These are phyloP conservation scores for Neurospora crassa DNA, from an alignment of 2,329 filamentous ascomycete genomes.

Conservation along the genomic window DNA sequence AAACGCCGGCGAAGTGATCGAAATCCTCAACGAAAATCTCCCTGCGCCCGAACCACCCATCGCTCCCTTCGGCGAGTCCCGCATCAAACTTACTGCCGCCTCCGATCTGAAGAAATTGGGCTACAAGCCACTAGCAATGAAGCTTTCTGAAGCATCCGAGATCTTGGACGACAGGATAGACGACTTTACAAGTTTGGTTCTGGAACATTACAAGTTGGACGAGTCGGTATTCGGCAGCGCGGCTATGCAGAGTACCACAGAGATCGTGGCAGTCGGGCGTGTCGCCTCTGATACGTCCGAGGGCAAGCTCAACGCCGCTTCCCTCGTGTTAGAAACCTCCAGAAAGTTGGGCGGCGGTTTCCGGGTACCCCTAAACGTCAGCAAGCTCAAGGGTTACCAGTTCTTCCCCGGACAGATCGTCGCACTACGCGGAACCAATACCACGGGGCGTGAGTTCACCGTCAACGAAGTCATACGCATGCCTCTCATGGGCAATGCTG, in stretches of 20 bases:
- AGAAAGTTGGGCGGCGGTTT: conserved; percentile 73
- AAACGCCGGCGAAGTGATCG: conserved; percentile 72
- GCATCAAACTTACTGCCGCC: conserved; percentile 75
- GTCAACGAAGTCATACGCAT: conserved; percentile 67
- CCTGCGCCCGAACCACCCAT: conserved; percentile 57
- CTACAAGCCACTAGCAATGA: conserved; percentile 93
- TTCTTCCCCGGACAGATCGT: conserved; percentile 96
- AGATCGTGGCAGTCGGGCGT: conserved; percentile 82
- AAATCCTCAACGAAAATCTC: conserved; percentile 74
- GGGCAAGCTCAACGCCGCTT: conserved; percentile 76
- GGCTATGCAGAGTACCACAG: conserved; percentile 70
- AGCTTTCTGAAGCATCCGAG: conserved; percentile 82
- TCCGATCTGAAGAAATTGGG: conserved; percentile 84
- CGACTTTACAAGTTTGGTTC: conserved; percentile 67
- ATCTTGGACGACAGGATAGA: conserved; percentile 94
- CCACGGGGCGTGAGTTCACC: conserved; percentile 72
- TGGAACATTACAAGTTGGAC: conserved; percentile 65
- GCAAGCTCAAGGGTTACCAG: conserved; percentile 57
- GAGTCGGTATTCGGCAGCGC: conserved; percentile 81
- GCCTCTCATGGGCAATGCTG: conserved; percentile 66
- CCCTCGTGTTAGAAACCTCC: conserved; percentile 81
- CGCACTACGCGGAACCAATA: conserved; percentile 76
- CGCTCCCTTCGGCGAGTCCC: conserved; percentile 61
- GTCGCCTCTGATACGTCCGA: conserved; percentile 84
- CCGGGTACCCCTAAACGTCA: conserved; percentile 70